phyloP scores from a whole-genome alignment of 768 basidiomycete genomes.

The Leccinum obscurum region DNA sequence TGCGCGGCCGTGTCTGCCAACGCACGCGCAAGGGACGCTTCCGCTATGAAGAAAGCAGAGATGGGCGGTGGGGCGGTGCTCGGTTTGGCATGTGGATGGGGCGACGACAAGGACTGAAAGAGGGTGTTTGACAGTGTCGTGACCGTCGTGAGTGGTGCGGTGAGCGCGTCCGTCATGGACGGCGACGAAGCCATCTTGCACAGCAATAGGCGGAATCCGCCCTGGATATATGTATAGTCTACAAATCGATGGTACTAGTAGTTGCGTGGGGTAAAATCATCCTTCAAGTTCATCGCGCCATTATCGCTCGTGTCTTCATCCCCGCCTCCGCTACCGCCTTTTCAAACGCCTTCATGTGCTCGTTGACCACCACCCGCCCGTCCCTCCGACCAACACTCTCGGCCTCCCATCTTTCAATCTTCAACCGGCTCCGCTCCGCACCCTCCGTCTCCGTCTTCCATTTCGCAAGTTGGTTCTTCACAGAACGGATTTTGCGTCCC shows the following conservation, averaged over 20 bases:
- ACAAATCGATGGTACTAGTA: constrained; percentile 25
- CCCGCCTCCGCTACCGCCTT: constrained; percentile 70
- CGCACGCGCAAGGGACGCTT: constrained; percentile 63
- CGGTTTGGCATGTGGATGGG: constrained; percentile 39
- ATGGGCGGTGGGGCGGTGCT: constrained; percentile 46
- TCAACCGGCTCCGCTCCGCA: constrained; percentile 73
- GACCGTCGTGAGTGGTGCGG: constrained; percentile 60
- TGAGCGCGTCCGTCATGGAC: constrained; percentile 60
- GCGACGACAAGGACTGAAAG: constrained; percentile 71
- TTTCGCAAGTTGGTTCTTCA: constrained; percentile 80
- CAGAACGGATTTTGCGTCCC: constrained; percentile 79
- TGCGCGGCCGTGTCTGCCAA: constrained; percentile 67
- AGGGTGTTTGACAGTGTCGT: constrained; percentile 66
- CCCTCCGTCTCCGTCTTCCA: constrained; percentile 85
- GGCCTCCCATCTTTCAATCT: constrained; percentile 81
- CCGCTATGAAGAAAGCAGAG: constrained; percentile 58
- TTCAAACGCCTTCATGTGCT: constrained; percentile 77
- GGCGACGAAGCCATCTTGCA: constrained; percentile 11
- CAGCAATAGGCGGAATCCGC: background rate
- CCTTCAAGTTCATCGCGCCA: constrained; percentile 56
- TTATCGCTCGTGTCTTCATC: constrained; percentile 76
- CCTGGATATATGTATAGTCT: constrained; percentile 2
- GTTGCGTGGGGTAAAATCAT: constrained; percentile 8
- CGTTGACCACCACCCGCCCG: constrained; percentile 71
- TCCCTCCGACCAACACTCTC: constrained; percentile 47